These are phyloP conservation scores for Pontederia crassipes DNA, from an alignment of 176 grass and related monocot species.

Conservation along the genomic window DNA sequence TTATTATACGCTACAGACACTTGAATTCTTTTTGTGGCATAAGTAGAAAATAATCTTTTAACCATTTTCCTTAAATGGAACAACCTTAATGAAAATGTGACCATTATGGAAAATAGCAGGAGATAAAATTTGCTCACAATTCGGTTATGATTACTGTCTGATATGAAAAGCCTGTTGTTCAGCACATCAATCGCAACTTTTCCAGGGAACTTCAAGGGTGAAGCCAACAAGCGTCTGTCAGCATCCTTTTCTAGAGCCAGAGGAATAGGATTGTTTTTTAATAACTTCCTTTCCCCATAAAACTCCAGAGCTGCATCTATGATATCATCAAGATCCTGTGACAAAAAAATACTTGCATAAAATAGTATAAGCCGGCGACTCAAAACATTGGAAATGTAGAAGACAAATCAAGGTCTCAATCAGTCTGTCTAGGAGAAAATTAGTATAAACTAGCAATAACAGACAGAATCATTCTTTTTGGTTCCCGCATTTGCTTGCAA, in stretches of 20 bases:
- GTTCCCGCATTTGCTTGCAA: too few relatives aligned
- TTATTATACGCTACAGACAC: too few relatives aligned
- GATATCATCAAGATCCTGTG: conserved; percentile 90
- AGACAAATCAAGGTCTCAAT: background rate
- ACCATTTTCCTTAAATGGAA: background rate
- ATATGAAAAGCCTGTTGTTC: conserved; percentile 92
- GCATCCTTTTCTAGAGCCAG: conserved; percentile 87
- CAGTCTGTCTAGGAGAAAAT: too few relatives aligned
- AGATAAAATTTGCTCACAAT: conserved; percentile 48
- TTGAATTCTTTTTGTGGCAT: too few relatives aligned
- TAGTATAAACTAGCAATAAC: too few relatives aligned
- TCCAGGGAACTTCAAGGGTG: conserved; percentile 89
- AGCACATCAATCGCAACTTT: conserved; percentile 74
- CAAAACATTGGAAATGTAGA: background rate
- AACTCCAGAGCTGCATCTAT: conserved; percentile 82
- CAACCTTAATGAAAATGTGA: background rate
- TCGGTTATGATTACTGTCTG: conserved; percentile 95
- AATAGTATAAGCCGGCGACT: background rate
- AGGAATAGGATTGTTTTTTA: conserved; percentile 54
- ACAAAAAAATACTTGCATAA: conserved; percentile 2
- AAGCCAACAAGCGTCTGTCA: conserved; percentile 58
- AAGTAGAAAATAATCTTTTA: too few relatives aligned
- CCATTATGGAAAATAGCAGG: background rate
- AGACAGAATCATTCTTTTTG: too few relatives aligned
- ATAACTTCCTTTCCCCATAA: conserved; percentile 69